Evolutionary conservation across 1,139 yeast species (phyloP), one percentile per base, ranked within the genome.

Genomic region (Sugiyamaella castrensis): DNA sequence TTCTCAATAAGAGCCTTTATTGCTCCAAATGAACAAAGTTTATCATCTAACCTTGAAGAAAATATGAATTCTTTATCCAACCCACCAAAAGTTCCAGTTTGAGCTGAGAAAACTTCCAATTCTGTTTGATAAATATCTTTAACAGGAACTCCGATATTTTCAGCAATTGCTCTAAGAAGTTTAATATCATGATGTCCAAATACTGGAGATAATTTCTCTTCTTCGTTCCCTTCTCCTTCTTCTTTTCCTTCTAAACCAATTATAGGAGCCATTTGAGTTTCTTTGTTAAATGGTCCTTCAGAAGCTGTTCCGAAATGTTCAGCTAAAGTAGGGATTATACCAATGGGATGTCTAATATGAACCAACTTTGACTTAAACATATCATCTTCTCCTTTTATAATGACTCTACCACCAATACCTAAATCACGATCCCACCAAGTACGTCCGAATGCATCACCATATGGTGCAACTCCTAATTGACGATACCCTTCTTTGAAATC

Each of bases 391-490:
- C 13, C 15, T 31, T n/a, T 11, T 11, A n/a, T 8, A 15, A 87
- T 81, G 2, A 92, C 92, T 59, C 98, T 78, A 32, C 98, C 98
- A 13, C 96, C 98, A 57, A 91, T 72, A 26, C 95, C 82, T 57
- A 92, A 76, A 66, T 92, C 97, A 55, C 97, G 81, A 67, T 89
- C 97, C 71, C 91, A 88, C 91, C 91, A 84, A 12, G 84, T 57
- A 70, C 67, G 83, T 86, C 73, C 50, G 37, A 58, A 43, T 44
- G 91, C 86, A 28, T 96, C 96, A 43, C 95, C 95, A 61, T 89
- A 89, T 43, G 87, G 83, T 60, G 92, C 96, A 3, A 88, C 92
- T 30, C 95, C 96, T 26, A 89, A 78, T 65, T 86, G 94, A 50
- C 82, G 76, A 62, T 78, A 88, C 0, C 95, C 95, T 61, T 86